Evolutionary conservation across 371 early-diverging fungal genomes (phyloP).

Genomic region (Syncephalastrum sp.): DNA sequence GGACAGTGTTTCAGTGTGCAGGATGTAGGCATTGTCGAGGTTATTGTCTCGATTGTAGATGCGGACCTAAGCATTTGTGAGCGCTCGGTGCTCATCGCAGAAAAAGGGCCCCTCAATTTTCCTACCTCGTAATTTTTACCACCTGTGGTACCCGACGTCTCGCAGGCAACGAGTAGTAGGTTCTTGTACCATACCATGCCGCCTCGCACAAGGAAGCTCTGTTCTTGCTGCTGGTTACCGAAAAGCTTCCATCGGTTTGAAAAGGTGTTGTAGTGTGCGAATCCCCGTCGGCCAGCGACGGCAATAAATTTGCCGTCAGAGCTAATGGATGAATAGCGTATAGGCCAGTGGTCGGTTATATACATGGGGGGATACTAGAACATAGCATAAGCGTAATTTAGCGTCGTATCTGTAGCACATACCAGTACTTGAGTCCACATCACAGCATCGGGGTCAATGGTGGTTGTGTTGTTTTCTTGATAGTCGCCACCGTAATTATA

Average conservation of each 20-base stretch:
- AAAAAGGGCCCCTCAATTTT: neutral
- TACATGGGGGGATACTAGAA: slow-evolving; percentile 72
- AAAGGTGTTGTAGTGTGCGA: slow-evolving; percentile 73
- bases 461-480: slow-evolving; percentile 67
- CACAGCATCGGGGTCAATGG: slow-evolving; percentile 72
- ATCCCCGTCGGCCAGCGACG: slow-evolving; percentile 77
- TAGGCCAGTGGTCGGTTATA: slow-evolving; percentile 84
- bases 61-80: slow-evolving; percentile 52
- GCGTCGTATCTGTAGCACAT: neutral
- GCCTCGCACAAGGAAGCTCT: slow-evolving; percentile 70
- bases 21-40: slow-evolving; percentile 60
- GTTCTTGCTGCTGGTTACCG: slow-evolving; percentile 84
- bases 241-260: slow-evolving; percentile 85
- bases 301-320: slow-evolving; percentile 73
- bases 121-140: slow-evolving; percentile 62
- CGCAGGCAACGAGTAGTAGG: slow-evolving; percentile 67
- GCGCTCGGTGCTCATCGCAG: neutral
- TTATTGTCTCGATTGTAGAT: slow-evolving; percentile 79
- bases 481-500: slow-evolving; percentile 64
- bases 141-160: slow-evolving; percentile 24
- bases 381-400: neutral
- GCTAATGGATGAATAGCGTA: slow-evolving; percentile 68
- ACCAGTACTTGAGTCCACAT: slow-evolving; percentile 80
- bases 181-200: slow-evolving; percentile 81
- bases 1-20: slow-evolving; percentile 53